A percentile compares a stretch with the other conserved stretches of the same genome.
Conservation (phyloP, 495 filamentous ascomycete species). For the Neurospora intermedia region DNA sequence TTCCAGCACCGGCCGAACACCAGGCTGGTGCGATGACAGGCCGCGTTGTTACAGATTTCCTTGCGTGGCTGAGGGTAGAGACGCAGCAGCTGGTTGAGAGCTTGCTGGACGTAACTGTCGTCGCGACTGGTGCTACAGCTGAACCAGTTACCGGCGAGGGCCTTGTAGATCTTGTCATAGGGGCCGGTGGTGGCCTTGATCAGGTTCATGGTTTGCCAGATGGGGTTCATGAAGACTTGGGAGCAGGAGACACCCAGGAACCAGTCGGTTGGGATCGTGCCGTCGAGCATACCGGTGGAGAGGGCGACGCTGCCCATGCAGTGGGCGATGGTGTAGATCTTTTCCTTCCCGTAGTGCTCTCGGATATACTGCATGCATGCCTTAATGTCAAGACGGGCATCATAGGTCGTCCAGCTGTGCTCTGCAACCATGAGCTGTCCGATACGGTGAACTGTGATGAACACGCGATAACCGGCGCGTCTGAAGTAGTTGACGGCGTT, state of each 20-base stretch:
- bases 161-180: constrained; percentile 35
- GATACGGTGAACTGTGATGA: constrained; percentile 49
- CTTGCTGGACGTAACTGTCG: constrained; percentile 39
- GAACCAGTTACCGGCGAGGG: constrained; percentile 44
- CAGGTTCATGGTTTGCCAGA: constrained; percentile 47
- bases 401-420: constrained; percentile 46
- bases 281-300: constrained; percentile 50
- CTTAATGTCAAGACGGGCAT: constrained; percentile 50
- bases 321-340: constrained; percentile 52
- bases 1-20: constrained; percentile 58
- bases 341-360: constrained; percentile 17
- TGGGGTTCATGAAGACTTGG: constrained; percentile 56
- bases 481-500: constrained; percentile 59
- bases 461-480: constrained; percentile 47
- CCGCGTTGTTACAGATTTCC: constrained; percentile 53
- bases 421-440: constrained; percentile 44
- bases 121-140: constrained; percentile 33
- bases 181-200: constrained; percentile 43
- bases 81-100: constrained; percentile 45
- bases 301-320: constrained; percentile 57
- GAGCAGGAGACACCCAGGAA: constrained; percentile 51
- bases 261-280: constrained; percentile 47
- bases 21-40: constrained; percentile 49
- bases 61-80: constrained; percentile 45
- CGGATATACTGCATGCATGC: constrained; percentile 49